phyloP scores from a whole-genome alignment of 768 basidiomycete species.

The Pleurotus tuber-regium region DNA sequence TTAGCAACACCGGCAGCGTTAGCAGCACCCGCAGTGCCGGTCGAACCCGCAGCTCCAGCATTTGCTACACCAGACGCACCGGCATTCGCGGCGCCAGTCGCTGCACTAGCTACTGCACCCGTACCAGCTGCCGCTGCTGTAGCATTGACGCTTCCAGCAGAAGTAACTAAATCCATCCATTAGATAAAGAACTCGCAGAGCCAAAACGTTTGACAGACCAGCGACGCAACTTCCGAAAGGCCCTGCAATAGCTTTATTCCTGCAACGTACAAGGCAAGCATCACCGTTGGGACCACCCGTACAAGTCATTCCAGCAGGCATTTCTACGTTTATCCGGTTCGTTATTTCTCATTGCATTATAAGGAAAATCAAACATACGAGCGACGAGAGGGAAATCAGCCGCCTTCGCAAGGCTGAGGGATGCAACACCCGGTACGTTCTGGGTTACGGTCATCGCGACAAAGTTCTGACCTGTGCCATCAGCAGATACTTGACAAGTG shows the following conservation, averaged over 20 bases:
- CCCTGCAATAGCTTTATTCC: constrained; percentile 29
- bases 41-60: no score
- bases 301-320: constrained; percentile 33
- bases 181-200: no score
- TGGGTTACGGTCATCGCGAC: constrained; percentile 17
- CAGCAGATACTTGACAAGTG: constrained; percentile 2
- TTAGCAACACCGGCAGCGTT: neutral
- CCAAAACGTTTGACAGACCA: neutral
- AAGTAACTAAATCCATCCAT: neutral
- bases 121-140: neutral
- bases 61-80: neutral
- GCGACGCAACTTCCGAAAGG: constrained; percentile 30
- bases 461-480: constrained; percentile 21
- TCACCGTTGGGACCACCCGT: constrained; percentile 26
- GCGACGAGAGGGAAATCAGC: constrained; percentile 4
- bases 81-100: neutral
- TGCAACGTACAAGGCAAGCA: constrained; percentile 34
- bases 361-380: neutral
- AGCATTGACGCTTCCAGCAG: neutral
- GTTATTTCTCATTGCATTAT: no score
- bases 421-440: constrained; percentile 21
- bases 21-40: neutral
- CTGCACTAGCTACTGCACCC: neutral
- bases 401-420: neutral
- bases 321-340: no score